Conservation (phyloP, 306 rosid species). For the Cyamopsis tetragonoloba region DNA sequence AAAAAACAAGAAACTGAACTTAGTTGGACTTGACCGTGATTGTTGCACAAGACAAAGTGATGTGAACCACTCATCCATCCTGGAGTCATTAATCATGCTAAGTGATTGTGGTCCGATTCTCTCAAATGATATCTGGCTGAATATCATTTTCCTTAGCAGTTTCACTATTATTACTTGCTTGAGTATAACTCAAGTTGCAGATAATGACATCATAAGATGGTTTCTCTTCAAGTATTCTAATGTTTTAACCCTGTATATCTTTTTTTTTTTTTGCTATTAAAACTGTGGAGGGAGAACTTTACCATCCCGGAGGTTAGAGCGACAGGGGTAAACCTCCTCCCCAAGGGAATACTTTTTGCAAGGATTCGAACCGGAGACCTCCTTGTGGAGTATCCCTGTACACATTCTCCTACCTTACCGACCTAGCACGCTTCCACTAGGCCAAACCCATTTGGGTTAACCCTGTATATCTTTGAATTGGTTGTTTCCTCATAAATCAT, state of each 20-base stretch:
- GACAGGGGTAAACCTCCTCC: too few relatives aligned
- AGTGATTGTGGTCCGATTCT: conserved; percentile 10
- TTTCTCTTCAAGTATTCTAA: conserved; percentile 18
- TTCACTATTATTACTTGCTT: neutral
- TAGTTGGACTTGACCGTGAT: neutral
- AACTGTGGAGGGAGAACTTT: too few relatives aligned
- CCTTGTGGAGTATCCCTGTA: too few relatives aligned
- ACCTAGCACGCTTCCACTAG: too few relatives aligned
- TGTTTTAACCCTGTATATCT: neutral
- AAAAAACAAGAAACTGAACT: neutral
- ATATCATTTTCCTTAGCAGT: neutral
- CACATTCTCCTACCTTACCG: too few relatives aligned
- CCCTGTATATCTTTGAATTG: conserved; percentile 6
- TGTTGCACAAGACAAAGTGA: neutral
- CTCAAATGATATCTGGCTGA: neutral
- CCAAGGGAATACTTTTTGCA: too few relatives aligned
- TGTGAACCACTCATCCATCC: neutral
- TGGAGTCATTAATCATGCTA: conserved; percentile 10
- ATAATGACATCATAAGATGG: neutral
- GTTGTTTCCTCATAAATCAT: conserved; percentile 14
- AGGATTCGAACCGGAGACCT: too few relatives aligned
- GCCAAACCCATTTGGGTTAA: too few relatives aligned
- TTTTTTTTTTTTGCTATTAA: too few relatives aligned
- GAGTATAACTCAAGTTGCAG: neutral
- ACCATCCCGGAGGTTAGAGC: too few relatives aligned